A percentile compares a stretch with the other conserved stretches of the same genome.
phyloP scores from a whole-genome alignment of 1,139 yeast species.

The Pneumocystis sp. region DNA sequence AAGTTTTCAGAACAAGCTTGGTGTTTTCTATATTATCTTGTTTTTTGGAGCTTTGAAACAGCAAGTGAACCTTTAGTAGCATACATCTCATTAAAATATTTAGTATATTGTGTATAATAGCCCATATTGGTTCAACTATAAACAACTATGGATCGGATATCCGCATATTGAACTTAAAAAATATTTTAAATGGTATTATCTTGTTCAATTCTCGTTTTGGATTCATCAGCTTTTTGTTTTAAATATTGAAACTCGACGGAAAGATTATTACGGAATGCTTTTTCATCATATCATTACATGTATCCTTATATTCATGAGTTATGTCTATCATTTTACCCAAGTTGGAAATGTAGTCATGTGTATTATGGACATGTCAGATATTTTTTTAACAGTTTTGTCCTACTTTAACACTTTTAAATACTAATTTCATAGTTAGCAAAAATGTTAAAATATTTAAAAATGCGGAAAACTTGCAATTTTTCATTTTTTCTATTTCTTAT shows the following conservation, averaged over 20 bases:
- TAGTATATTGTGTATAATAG: conserved; percentile 3
- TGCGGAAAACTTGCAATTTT: conserved; percentile 43
- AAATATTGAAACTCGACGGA: conserved; percentile 62
- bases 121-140: conserved; percentile 45
- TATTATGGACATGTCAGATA: conserved; percentile 74
- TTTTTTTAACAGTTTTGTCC: conserved; percentile 35
- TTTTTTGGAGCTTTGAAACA: conserved; percentile 45
- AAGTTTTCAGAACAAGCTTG: conserved; percentile 84
- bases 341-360: conserved; percentile 67
- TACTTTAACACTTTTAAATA: not conserved
- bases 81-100: not conserved
- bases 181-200: conserved; percentile 53
- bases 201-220: conserved; percentile 64
- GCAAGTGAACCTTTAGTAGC: not conserved
- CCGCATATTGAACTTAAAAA: conserved; percentile 41
- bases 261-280: conserved; percentile 77
- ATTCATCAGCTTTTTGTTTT: conserved; percentile 63
- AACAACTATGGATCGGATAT: conserved; percentile 55
- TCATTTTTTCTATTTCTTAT: conserved; percentile 54
- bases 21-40: conserved; percentile 48
- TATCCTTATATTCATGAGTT: conserved; percentile 53
- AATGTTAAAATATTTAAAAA: conserved; percentile 59
- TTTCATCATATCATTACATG: conserved; percentile 75
- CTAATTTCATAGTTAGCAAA: conserved; percentile 37
- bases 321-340: conserved; percentile 54